Evolutionary conservation across 306 rosid genomes (phyloP).

Genomic region (Glycine soja): DNA sequence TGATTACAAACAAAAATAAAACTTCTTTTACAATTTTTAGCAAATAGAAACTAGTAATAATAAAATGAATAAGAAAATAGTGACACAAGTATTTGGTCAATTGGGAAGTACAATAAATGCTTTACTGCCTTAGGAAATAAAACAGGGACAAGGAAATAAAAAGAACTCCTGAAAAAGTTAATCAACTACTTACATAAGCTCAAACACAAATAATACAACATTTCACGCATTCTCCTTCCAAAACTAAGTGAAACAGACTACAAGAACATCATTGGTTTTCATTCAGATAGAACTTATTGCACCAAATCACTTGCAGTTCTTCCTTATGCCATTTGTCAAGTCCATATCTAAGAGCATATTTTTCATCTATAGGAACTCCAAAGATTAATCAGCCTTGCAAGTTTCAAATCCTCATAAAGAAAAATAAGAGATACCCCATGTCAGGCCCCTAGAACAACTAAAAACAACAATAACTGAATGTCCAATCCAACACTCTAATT

Average conservation of each 20-base stretch:
- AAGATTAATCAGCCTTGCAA: no score
- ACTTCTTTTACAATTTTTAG: conserved; percentile 12
- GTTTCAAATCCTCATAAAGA: no score
- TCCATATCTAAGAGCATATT: no score
- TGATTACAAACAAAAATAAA: conserved; percentile 24
- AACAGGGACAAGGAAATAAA: conserved; percentile 2
- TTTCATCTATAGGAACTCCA: no score
- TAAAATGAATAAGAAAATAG: conserved; percentile 21
- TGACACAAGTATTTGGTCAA: neutral
- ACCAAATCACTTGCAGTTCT: neutral
- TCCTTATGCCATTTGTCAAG: no score
- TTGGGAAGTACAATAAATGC: neutral
- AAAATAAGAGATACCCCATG: no score
- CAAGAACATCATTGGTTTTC: neutral
- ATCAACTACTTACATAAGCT: conserved; percentile 12
- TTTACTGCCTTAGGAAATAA: neutral
- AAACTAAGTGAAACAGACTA: neutral
- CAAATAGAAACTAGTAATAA: neutral
- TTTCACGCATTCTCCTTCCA: conserved; percentile 4
- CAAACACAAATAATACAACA: conserved; percentile 5
- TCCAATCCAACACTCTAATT: no score
- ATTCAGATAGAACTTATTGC: neutral
- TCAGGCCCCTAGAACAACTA: no score
- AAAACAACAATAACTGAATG: no score
- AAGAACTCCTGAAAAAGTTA: conserved; percentile 4